Evolutionary conservation across 129 eudicot species (phyloP).

Genomic region (Escallonia rubra): DNA sequence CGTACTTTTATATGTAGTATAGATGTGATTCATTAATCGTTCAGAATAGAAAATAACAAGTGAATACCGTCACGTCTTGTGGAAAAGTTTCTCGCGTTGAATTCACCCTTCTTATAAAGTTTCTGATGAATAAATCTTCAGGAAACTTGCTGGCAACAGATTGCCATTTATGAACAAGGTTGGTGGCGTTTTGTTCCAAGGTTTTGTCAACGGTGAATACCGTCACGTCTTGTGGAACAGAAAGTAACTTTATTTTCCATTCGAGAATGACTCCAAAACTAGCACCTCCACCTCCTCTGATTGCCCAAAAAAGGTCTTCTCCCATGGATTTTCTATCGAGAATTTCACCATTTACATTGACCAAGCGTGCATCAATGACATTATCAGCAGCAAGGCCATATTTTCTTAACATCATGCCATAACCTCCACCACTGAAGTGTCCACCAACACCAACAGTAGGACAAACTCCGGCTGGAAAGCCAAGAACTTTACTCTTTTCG

Average conservation of each 20-base stretch:
- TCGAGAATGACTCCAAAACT: conserved; percentile 17
- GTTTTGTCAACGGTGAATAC: conserved; percentile 14
- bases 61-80: too few relatives aligned
- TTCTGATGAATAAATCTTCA: conserved; percentile 14
- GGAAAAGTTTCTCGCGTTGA: too few relatives aligned
- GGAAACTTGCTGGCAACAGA: conserved; percentile 13
- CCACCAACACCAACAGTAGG: conserved; percentile 19
- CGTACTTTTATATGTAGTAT: too few relatives aligned
- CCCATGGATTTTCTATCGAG: conserved; percentile 18
- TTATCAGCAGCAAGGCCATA: conserved; percentile 22
- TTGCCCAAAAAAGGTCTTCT: conserved; percentile 18
- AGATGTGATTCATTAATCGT: too few relatives aligned
- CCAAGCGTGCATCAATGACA: conserved; percentile 8
- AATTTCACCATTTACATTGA: conserved; percentile 10
- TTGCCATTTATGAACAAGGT: conserved; percentile 20
- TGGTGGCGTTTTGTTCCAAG: background rate
- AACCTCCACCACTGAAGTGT: conserved; percentile 15
- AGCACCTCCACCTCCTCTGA: conserved; percentile 17
- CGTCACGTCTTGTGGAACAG: conserved; percentile 20
- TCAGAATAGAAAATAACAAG: too few relatives aligned
- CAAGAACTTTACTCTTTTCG: conserved; percentile 12
- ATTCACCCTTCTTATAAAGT: background rate
- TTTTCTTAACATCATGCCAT: conserved; percentile 15
- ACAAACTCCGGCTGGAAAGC: conserved; percentile 17
- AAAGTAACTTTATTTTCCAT: conserved; percentile 20